Evolutionary conservation across 2,329 filamentous ascomycete species (phyloP).

Genomic region (Diplodia sapinea): DNA sequence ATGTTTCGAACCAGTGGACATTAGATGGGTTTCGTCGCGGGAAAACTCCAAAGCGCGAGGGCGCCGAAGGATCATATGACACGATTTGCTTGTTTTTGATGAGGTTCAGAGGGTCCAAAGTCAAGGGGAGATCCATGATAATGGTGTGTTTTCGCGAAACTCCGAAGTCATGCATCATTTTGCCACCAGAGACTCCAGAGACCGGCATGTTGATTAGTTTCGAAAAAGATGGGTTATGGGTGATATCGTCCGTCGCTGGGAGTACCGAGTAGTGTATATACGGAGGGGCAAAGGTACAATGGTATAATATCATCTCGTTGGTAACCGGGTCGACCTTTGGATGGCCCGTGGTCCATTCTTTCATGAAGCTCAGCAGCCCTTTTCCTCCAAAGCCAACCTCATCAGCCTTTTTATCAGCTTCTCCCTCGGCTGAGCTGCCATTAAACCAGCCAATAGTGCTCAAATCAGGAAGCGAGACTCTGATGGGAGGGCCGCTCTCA

Average conservation of each 20-base stretch:
- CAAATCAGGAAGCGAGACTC: conserved; percentile 66
- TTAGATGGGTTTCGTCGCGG: conserved; percentile 63
- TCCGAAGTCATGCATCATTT: conserved; percentile 80
- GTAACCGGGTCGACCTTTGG: conserved; percentile 70
- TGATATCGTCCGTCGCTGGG: conserved; percentile 38
- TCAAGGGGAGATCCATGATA: conserved; percentile 72
- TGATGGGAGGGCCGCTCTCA: conserved; percentile 72
- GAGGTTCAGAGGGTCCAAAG: conserved; percentile 67
- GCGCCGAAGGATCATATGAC: conserved; percentile 62
- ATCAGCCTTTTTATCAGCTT: conserved; percentile 47
- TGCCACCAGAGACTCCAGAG: conserved; percentile 66
- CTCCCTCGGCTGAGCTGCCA: conserved; percentile 61
- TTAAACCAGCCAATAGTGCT: conserved; percentile 75
- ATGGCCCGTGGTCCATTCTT: conserved; percentile 73
- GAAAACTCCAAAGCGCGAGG: conserved; percentile 71
- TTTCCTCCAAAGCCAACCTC: conserved; percentile 58
- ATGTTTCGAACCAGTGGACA: conserved; percentile 71
- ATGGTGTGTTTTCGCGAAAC: conserved; percentile 67
- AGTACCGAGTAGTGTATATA: conserved; percentile 71
- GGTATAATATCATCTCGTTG: conserved; percentile 70
- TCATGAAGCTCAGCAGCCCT: conserved; percentile 66
- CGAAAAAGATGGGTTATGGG: conserved; percentile 1
- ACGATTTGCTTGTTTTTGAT: conserved; percentile 63
- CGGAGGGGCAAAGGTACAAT: conserved; percentile 68
- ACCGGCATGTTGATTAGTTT: conserved; percentile 61